phyloP scores from a whole-genome alignment of 768 basidiomycete species.

The Collybia mongolica region DNA sequence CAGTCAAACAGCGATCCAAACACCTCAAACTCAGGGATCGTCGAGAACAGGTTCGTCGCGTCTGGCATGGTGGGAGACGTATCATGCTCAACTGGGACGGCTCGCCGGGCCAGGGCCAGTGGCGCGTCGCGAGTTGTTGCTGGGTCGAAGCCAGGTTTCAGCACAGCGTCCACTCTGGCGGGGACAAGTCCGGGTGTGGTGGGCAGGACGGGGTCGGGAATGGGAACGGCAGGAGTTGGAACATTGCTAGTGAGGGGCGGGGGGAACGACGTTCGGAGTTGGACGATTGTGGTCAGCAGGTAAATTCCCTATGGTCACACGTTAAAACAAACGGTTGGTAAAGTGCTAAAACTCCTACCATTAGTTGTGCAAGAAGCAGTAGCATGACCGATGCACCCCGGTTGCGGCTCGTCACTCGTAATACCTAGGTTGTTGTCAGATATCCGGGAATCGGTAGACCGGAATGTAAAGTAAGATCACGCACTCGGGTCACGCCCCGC shows the following conservation, averaged over 20 bases:
- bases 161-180: conserved; percentile 2
- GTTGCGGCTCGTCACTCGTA: conserved; percentile 66
- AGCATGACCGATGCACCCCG: conserved; percentile 76
- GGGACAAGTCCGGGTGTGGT: not conserved
- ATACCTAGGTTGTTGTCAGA: conserved; percentile 32
- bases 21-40: conserved; percentile 70
- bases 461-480: conserved; percentile 15
- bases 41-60: conserved; percentile 57
- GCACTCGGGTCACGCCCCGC: conserved; percentile 60
- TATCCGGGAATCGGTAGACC: not conserved
- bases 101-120: too few species aligned
- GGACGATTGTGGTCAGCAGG: conserved; percentile 78
- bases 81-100: too few species aligned
- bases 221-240: conserved; percentile 9
- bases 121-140: too few species aligned
- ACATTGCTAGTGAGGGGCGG: conserved; percentile 31
- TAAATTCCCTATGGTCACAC: conserved; percentile 65
- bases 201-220: not conserved
- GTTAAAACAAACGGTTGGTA: not conserved
- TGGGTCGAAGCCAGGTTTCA: not conserved
- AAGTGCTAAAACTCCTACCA: conserved; percentile 47
- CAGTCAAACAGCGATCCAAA: conserved; percentile 77
- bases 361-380: conserved; percentile 75
- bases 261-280: conserved; percentile 80
- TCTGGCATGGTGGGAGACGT: conserved; percentile 8